Conservation (phyloP, 352 stramenopile species). For the Lagenidium sp. region DNA sequence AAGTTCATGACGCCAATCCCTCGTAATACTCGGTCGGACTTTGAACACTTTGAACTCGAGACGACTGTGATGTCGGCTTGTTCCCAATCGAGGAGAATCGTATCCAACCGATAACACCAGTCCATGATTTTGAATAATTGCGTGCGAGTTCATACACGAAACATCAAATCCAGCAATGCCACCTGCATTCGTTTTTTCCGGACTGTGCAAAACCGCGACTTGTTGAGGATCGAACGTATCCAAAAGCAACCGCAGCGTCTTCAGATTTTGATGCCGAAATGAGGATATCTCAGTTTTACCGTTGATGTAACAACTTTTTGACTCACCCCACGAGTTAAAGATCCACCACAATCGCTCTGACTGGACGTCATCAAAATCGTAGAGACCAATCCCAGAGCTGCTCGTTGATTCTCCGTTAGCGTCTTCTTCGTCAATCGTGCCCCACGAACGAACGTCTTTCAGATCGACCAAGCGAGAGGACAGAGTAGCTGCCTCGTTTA, state of each 20-base stretch:
- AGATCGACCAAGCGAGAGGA: slow-evolving; percentile 45
- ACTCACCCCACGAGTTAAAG: slow-evolving; percentile 61
- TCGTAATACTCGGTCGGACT: slow-evolving; percentile 44
- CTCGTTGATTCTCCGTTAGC: slow-evolving; percentile 11
- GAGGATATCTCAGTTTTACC: slow-evolving; percentile 61
- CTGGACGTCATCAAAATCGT: slow-evolving; percentile 78
- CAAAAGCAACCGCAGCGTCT: slow-evolving; percentile 52
- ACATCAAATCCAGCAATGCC: slow-evolving; percentile 74
- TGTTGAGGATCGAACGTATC: slow-evolving; percentile 76
- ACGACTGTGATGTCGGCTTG: slow-evolving; percentile 9
- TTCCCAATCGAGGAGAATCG: slow-evolving; percentile 9
- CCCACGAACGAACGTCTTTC: slow-evolving; percentile 39
- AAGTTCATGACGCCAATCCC: slow-evolving; percentile 51
- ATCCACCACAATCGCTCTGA: slow-evolving; percentile 78
- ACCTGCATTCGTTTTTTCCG: slow-evolving; percentile 12
- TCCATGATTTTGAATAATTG: slow-evolving; percentile 56
- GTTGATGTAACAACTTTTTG: slow-evolving; percentile 56
- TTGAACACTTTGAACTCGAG: slow-evolving; percentile 42
- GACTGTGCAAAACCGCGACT: slow-evolving; percentile 59
- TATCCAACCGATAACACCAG: slow-evolving; percentile 67
- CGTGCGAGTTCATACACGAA: slow-evolving; percentile 63
- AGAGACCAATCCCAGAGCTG: slow-evolving; percentile 48
- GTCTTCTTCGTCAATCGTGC: slow-evolving; percentile 6
- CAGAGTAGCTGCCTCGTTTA: slow-evolving; percentile 13
- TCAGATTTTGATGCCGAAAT: slow-evolving; percentile 61